phyloP scores from a whole-genome alignment of 257 asterid species.

The Knoxia roxburghii region DNA sequence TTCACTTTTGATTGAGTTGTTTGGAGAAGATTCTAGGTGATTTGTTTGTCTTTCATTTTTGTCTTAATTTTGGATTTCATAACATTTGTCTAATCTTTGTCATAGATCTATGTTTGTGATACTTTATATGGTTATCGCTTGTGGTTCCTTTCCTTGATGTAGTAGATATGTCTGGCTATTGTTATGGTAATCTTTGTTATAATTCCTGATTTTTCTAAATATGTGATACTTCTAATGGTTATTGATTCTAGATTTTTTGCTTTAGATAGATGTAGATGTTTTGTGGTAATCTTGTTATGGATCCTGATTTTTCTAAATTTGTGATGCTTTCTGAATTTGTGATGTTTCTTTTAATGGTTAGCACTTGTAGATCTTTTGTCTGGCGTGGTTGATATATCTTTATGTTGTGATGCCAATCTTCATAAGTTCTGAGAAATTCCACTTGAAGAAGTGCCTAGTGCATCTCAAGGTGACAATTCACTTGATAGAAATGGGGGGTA shows the following conservation, averaged over 20 bases:
- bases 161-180: too few relatives aligned
- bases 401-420: background rate
- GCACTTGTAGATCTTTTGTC: too few relatives aligned
- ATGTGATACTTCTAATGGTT: background rate
- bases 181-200: background rate
- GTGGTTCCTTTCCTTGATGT: too few relatives aligned
- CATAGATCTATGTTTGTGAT: too few relatives aligned
- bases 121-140: too few relatives aligned
- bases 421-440: background rate
- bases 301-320: background rate
- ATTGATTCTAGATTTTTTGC: background rate
- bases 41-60: background rate
- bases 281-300: too few relatives aligned
- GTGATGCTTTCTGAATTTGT: background rate
- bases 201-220: background rate
- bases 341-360: background rate
- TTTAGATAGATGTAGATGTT: too few relatives aligned
- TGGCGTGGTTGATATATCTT: background rate
- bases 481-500: background rate
- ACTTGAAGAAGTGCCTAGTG: background rate
- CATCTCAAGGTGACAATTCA: background rate
- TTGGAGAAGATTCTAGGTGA: constrained; percentile 9
- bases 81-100: background rate
- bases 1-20: background rate
- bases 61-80: background rate